A percentile compares a stretch with the other conserved stretches of the same genome.
Conservation (phyloP, 768 basidiomycete species). For the Naganishia vishniacii region DNA sequence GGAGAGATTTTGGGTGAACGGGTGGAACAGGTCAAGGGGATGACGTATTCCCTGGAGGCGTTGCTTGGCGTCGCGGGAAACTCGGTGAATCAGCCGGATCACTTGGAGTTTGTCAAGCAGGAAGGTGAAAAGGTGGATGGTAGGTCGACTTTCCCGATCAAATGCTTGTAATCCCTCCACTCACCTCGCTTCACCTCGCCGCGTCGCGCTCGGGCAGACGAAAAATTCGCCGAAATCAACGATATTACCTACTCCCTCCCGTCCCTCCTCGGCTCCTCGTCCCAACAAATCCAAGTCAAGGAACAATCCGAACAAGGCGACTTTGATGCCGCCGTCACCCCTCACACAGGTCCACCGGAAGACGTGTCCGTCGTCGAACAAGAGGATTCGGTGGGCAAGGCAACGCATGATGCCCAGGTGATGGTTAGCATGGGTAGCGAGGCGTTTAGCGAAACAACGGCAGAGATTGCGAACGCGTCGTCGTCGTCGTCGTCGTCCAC, state of each 20-base stretch:
- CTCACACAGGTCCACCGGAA: constrained; percentile 53
- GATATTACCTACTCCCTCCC: constrained; percentile 93
- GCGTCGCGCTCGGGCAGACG: constrained; percentile 52
- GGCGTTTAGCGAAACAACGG: background rate
- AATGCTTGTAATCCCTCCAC: background rate
- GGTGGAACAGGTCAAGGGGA: constrained; percentile 95
- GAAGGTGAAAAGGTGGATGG: constrained; percentile 50
- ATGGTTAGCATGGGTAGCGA: constrained; percentile 48
- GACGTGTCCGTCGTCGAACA: constrained; percentile 19
- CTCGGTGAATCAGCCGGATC: constrained; percentile 38
- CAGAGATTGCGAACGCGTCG: background rate
- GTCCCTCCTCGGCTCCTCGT: constrained; percentile 64
- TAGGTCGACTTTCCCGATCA: constrained; percentile 3
- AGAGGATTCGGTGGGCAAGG: constrained; percentile 47
- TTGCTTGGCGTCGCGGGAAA: constrained; percentile 61
- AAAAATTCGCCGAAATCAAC: constrained; percentile 91
- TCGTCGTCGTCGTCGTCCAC: background rate
- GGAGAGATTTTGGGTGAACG: constrained; percentile 70
- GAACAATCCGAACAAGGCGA: constrained; percentile 21
- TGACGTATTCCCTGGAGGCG: constrained; percentile 92
- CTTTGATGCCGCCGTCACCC: background rate
- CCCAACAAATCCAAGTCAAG: constrained; percentile 25
- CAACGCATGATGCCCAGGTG: constrained; percentile 66
- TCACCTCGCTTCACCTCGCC: background rate
- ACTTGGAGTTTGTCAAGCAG: constrained; percentile 49